Evolutionary conservation across 73 alveolate genomes (phyloP).

Genomic region (Paramecium bursaria): DNA sequence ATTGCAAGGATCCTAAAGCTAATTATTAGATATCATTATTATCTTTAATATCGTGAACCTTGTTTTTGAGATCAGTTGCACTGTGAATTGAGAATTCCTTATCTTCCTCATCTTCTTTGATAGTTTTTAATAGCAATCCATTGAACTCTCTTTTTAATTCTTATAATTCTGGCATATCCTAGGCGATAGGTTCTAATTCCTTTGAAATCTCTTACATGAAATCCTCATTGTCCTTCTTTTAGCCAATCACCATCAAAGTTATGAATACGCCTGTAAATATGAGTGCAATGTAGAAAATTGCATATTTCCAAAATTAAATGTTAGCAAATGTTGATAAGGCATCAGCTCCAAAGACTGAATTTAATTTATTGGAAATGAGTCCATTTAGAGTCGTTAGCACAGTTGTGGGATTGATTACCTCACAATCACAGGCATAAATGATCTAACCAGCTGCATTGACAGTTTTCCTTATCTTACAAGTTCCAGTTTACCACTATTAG

Average conservation of each 20-base stretch:
- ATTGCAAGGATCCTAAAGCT: too few relatives aligned
- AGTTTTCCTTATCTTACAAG: neutral
- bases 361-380: neutral
- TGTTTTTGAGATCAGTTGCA: too few relatives aligned
- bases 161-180: neutral
- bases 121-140: too few relatives aligned
- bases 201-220: neutral
- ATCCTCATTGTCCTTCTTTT: constrained; percentile 1
- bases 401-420: constrained; percentile 12
- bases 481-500: constrained; percentile 2
- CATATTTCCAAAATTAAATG: constrained; percentile 26
- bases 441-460: neutral
- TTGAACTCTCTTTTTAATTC: neutral
- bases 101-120: too few relatives aligned
- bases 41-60: too few relatives aligned
- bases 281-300: neutral
- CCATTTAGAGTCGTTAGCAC: neutral
- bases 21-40: too few relatives aligned
- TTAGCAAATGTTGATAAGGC: neutral
- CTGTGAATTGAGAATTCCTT: too few relatives aligned
- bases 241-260: neutral
- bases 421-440: constrained; percentile 7
- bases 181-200: neutral
- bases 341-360: constrained; percentile 1
- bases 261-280: constrained; percentile 22